Conservation (phyloP, 2,329 filamentous ascomycete genomes). For the Teratosphaeria zuluensis region DNA sequence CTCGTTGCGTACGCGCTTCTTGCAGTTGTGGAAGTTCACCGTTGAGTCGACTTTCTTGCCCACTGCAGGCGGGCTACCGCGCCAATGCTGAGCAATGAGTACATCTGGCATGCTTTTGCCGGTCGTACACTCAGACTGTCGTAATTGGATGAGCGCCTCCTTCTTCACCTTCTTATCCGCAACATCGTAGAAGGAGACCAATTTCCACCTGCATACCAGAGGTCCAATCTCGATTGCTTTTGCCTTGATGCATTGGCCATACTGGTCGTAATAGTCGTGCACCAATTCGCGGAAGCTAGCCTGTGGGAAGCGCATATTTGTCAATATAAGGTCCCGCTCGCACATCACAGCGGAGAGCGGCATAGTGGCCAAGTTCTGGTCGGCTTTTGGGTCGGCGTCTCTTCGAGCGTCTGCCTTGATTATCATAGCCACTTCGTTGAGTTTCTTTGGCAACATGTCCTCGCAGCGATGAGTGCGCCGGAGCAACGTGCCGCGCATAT, state of each 20-base stretch:
- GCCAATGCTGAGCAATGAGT: not conserved
- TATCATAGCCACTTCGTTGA: constrained; percentile 38
- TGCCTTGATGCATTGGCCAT: not conserved
- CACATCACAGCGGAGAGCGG: constrained; percentile 15
- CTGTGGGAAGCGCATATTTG: constrained; percentile 35
- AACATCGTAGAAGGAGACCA: constrained; percentile 22
- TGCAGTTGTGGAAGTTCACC: not conserved
- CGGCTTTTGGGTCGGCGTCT: not conserved
- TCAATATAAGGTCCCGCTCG: constrained; percentile 31
- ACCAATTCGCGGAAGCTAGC: constrained; percentile 4
- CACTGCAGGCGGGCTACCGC: not conserved
- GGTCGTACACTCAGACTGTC: constrained; percentile 2
- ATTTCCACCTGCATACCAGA: constrained; percentile 47
- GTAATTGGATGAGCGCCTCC: not conserved
- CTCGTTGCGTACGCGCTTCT: not conserved
- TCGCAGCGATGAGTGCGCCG: constrained; percentile 24
- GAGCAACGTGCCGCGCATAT: constrained; percentile 31
- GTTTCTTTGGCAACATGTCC: constrained; percentile 26
- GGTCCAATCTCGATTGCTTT: constrained; percentile 18
- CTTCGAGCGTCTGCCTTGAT: constrained; percentile 2
- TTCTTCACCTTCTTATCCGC: not conserved
- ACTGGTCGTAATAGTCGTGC: constrained; percentile 6
- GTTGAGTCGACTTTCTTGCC: not conserved
- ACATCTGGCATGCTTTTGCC: constrained; percentile 1
- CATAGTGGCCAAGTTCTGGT: constrained; percentile 2